Base-by-base conservation (phyloP, 2,329 filamentous ascomycete genomes). In the Talaromyces albobiverticillius region DNA sequence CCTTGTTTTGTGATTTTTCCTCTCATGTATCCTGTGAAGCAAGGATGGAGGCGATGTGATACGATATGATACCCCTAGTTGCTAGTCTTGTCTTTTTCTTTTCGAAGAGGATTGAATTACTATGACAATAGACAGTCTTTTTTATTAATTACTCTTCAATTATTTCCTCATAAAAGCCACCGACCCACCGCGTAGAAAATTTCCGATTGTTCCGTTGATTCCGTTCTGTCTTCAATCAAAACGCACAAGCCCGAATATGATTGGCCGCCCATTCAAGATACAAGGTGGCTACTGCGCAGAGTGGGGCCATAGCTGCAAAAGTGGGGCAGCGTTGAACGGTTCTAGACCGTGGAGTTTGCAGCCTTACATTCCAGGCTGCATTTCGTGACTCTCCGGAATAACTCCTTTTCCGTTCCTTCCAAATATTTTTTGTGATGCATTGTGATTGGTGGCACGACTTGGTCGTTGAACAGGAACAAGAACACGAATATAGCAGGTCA, bases 251-350 rank as follows among this genome's bases (percentile, higher is more conserved):
- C 8, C 9, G 11, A 23, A 5, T 22, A 29, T 52, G 41, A 52
- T 52, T 52, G 50, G 50, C 5, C 16, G 22, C 11, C 10, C 46
- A 46, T 52, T 52, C 31, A 18, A 52, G 50, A 40, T 52, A 14
- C 25, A 23, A 36, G 41, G n/a, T n/a, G n/a, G n/a, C n/a, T n/a
- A n/a, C n/a, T n/a, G n/a, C n/a, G n/a, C n/a, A n/a, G n/a, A n/a
- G n/a, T n/a, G n/a, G n/a, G n/a, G n/a, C n/a, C n/a, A n/a, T n/a
- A n/a, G n/a, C n/a, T n/a, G 10, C 10, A 29, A 29, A 29, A 29
- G 26, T 10, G 26, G 26, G 26, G 5, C 26, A 5, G 26, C 10
- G 26, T 10, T 5, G 26, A 5, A 5, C 26, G 10, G 26, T 29
- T 29, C 26, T 29, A 29, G 26, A 29, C 26, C 26, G 26, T n/a